These are phyloP conservation scores for Candida easanensis DNA, from an alignment of 805 yeast species.

Conservation along the genomic window DNA sequence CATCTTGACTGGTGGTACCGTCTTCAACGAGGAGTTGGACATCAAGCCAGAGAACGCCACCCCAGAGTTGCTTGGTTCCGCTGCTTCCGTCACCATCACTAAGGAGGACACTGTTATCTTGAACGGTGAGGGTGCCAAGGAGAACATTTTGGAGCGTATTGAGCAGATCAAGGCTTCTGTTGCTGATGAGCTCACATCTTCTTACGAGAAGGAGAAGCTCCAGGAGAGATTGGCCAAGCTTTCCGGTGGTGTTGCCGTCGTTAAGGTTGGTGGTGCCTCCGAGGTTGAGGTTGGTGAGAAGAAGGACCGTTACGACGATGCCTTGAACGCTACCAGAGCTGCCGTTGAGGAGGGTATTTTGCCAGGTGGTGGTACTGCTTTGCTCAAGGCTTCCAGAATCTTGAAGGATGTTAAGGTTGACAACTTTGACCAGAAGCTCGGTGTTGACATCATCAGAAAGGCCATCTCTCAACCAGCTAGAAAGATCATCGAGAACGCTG, in stretches of 20 bases:
- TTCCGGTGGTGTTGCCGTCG: slow-evolving; percentile 98
- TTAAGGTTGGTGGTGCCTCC: slow-evolving; percentile 96
- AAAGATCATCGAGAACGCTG: slow-evolving; percentile 96
- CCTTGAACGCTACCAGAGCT: slow-evolving; percentile 97
- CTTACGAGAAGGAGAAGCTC: slow-evolving; percentile 93
- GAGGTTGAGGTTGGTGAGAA: slow-evolving; percentile 99
- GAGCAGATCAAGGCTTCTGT: slow-evolving; percentile 43
- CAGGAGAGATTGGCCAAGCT: slow-evolving; percentile 98
- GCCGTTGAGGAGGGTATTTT: slow-evolving; percentile 99
- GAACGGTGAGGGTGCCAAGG: slow-evolving; percentile 93
- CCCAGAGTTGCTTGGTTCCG: slow-evolving; percentile 83
- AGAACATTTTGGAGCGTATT: slow-evolving; percentile 81
- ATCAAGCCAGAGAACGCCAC: slow-evolving; percentile 96
- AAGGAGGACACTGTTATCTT: slow-evolving; percentile 95
- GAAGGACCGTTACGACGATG: slow-evolving; percentile 99
- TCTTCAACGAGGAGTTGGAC: slow-evolving; percentile 64
- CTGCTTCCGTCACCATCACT: slow-evolving; percentile 90
- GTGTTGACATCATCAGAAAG: slow-evolving; percentile 90
- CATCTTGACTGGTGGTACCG: slow-evolving; percentile 76
- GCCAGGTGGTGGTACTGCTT: slow-evolving; percentile 99
- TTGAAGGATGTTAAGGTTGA: slow-evolving; percentile 74
- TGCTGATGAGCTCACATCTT: slow-evolving; percentile 32
- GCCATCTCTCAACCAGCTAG: slow-evolving; percentile 97
- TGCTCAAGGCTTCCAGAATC: slow-evolving; percentile 72
- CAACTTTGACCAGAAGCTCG: slow-evolving; percentile 89